phyloP scores from a whole-genome alignment of 192 early-diverging fungal species.

The Dissophora globulifera region DNA sequence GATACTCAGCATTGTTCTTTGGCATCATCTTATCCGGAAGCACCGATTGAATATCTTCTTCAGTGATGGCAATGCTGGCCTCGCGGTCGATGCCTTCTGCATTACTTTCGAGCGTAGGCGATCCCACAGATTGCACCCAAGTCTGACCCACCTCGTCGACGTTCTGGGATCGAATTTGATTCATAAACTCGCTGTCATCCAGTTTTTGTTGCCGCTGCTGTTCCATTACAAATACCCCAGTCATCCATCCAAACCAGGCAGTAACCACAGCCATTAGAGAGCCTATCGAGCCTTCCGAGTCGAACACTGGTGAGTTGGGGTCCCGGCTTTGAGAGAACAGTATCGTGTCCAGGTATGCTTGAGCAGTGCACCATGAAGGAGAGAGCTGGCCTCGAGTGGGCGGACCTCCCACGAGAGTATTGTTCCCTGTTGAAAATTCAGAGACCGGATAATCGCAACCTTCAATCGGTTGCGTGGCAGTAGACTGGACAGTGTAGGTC shows the following conservation, averaged over 20 bases:
- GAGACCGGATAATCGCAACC: not conserved
- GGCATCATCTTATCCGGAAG: too few relatives aligned
- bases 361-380: slow-evolving; percentile 58
- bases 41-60: too few relatives aligned
- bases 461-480: slow-evolving; percentile 22
- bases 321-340: slow-evolving; percentile 43
- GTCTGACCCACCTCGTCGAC: slow-evolving; percentile 4
- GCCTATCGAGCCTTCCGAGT: slow-evolving; percentile 61
- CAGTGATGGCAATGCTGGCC: too few relatives aligned
- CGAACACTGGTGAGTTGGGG: slow-evolving; percentile 45
- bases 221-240: slow-evolving; percentile 30
- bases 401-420: not conserved
- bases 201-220: slow-evolving; percentile 15
- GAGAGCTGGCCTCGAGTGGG: slow-evolving; percentile 8
- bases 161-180: not conserved
- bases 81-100: too few relatives aligned
- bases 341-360: slow-evolving; percentile 55
- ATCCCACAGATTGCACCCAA: too few relatives aligned
- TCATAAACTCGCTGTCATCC: not conserved
- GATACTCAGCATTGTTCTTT: too few relatives aligned
- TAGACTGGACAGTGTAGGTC: slow-evolving; percentile 23
- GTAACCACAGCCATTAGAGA: slow-evolving; percentile 58
- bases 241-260: slow-evolving; percentile 57
- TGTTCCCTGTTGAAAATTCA: not conserved
- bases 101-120: too few relatives aligned